Evolutionary conservation across 352 stramenopile species (phyloP).

Genomic region (Thalassiosira mediterranea): DNA sequence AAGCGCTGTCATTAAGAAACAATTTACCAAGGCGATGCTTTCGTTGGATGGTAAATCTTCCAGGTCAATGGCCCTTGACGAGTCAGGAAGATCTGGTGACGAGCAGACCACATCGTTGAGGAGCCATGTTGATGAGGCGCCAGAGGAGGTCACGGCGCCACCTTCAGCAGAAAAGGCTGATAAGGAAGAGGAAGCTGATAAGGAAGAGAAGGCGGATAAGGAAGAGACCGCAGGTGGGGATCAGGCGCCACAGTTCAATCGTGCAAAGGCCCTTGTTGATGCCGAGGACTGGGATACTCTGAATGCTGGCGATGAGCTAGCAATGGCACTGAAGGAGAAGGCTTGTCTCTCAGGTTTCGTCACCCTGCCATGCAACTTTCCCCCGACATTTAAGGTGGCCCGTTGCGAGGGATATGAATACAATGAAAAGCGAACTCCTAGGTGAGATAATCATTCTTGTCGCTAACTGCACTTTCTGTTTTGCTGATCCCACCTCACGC

Average conservation of each 20-base stretch:
- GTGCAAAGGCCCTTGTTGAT: constrained; percentile 49
- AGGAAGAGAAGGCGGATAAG: constrained; percentile 7
- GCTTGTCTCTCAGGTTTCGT: constrained; percentile 72
- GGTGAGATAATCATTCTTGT: constrained; percentile 21
- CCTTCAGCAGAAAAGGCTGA: constrained; percentile 4
- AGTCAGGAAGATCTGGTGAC: no score
- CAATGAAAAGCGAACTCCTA: constrained; percentile 70
- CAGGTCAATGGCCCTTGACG: no score
- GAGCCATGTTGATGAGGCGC: no score
- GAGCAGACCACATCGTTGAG: no score
- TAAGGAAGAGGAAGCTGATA: constrained; percentile 28
- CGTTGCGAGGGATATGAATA: constrained; percentile 64
- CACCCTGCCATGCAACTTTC: constrained; percentile 70
- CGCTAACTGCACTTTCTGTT: constrained; percentile 2
- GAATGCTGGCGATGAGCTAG: constrained; percentile 70
- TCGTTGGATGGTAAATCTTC: neutral
- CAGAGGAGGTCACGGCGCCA: constrained; percentile 9
- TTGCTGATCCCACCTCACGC: neutral
- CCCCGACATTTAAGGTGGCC: constrained; percentile 76
- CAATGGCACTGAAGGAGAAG: constrained; percentile 58
- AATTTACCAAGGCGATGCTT: neutral
- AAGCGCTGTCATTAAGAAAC: no score
- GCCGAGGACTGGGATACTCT: constrained; percentile 61
- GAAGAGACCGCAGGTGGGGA: neutral
- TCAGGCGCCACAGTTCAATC: constrained; percentile 36